Evolutionary conservation across 768 basidiomycete genomes (phyloP), one percentile per base, ranked within the genome.

Genomic region (Trametes cubensis): DNA sequence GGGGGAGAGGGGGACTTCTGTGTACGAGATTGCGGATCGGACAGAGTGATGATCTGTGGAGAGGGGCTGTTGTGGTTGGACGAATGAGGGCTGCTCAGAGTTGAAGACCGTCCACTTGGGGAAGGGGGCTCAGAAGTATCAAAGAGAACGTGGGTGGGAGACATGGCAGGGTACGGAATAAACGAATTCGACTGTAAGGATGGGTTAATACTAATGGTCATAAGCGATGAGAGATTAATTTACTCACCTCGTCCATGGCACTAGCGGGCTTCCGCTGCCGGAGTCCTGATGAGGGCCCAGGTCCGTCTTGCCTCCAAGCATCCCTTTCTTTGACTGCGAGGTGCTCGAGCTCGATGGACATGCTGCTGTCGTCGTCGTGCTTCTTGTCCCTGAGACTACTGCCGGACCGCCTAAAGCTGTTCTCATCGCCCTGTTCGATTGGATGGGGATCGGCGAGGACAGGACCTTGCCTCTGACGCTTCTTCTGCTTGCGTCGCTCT

Each of bases 271-370:
- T 68, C 18, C 65, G 63, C n/a, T 66, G 66, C 34, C 70, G 48
- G 2, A 71, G 60, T 17, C 53, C 55, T 21, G 64, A 42, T 10
- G 76, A 61, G 70, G 73, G 56, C 26, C 77, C 71, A 0, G 77
- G 10, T 7, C 4, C 76, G 55, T 80, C 74, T 14, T 72, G 77
- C 59, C 83, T 74, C 86, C 86, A 85, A 71, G 82, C 81, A 20
- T 75, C 74, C 13, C 83, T 77, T 65, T 86, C 84, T 53, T 70
- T 75, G 6, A 81, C 76, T 46, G 79, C 76, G 45, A 86, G 75
- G n/a, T 78, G 76, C 46, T 84, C 82, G 4, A 89, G 74, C 68
- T 86, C 85, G 26, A 83, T 71, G 17, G 55, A 70, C 59, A 72
- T 69, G 0, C 60, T 30, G 39, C 54, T 41, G 42, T 60, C 58